Base-by-base conservation (phyloP, 257 asterid genomes). In the Pogostemon cablin region DNA sequence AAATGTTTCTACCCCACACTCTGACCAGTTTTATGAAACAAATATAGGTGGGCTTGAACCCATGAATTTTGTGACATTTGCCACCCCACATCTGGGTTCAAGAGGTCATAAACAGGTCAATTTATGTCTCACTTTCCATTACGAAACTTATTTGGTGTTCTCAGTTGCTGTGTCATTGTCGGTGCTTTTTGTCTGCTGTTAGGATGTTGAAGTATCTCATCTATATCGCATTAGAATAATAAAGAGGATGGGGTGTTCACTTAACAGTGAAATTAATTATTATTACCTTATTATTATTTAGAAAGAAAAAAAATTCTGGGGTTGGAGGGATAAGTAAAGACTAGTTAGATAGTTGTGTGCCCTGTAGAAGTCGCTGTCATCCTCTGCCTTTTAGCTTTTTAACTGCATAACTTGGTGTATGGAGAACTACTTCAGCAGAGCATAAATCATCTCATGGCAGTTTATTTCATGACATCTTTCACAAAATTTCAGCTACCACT, bases 11-110 rank as follows among this genome's bases (percentile, higher is more conserved):
- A 52, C 42, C 35, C 35, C 77, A 64, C 70, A 39, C 41, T 46
- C 7, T 34, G 77, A 80, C 54, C 79, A 70, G 58, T 42, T 40
- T 79, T 75, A 17, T 70, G 85, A 75, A 76, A 80, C 74, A 20
- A 81, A 72, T 7, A 84, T 92, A 73, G 92, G 90, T 69, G 96
- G 96, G 50, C 81, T 92, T 12, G 93, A 90, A 73, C 97, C 98
- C 20, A 68, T 92, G 77, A 92, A 92, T 77, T 90, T 92, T 76
- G 81, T 92, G 53, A 92, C 98, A 54, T 80, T 92, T 75, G 98
- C 98, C 53, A 92, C 97, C 60, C 98, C 98, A 3, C 98, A 92
- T 82, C 71, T 92, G 75, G 98, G 98, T 59, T 87, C 95, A 20
- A 89, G 86, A 77, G 96, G 98, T 66, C 84, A 87, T 79, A 87